Conservation (phyloP, 2,329 filamentous ascomycete genomes). For the Penicillium verrucosum region DNA sequence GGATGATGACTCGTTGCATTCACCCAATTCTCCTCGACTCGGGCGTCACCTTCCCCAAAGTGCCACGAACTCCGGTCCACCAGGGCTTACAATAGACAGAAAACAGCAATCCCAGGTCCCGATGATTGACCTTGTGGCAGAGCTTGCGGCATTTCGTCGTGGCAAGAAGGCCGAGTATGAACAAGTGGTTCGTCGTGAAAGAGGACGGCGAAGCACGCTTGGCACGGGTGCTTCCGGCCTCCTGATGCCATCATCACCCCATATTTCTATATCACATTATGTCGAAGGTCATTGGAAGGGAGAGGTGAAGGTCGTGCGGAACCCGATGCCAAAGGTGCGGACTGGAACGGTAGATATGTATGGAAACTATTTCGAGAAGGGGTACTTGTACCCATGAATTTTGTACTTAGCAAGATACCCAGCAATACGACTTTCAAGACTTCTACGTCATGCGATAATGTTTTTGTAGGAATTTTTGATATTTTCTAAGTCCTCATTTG, state of each 20-base stretch:
- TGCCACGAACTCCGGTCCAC: neutral
- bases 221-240: constrained; percentile 19
- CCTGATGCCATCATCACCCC: constrained; percentile 17
- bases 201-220: constrained; percentile 26
- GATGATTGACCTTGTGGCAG: constrained; percentile 51
- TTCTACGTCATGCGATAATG: constrained; percentile 1
- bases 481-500: constrained; percentile 18
- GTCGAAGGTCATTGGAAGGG: constrained; percentile 61
- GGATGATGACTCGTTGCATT: constrained; percentile 27
- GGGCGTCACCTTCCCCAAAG: constrained; percentile 11
- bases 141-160: constrained; percentile 54
- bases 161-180: constrained; percentile 52
- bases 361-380: constrained; percentile 53
- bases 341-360: constrained; percentile 51
- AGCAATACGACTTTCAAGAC: neutral
- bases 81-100: constrained; percentile 2
- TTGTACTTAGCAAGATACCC: constrained; percentile 1
- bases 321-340: constrained; percentile 37
- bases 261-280: constrained; percentile 33
- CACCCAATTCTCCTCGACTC: constrained; percentile 13
- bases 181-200: constrained; percentile 26
- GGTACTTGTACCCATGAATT: constrained; percentile 50
- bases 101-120: constrained; percentile 13
- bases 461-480: constrained; percentile 24
- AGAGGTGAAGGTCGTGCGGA: constrained; percentile 56